Base-by-base conservation (phyloP, 306 rosid genomes). In the Glycine soja region DNA sequence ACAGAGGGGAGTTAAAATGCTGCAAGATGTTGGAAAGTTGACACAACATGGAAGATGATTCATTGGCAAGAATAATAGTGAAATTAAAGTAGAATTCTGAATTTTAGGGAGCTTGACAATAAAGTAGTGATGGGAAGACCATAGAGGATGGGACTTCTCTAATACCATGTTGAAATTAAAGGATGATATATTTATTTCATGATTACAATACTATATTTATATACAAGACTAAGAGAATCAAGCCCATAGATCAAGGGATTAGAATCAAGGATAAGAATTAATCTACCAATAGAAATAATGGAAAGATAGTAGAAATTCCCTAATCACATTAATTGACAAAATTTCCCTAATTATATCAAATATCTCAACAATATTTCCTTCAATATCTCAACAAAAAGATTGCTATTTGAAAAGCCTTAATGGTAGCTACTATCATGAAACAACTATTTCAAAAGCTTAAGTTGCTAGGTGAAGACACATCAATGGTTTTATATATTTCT, bases 371-470 rank as follows among this genome's bases (percentile, higher is more conserved):
- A 54, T 54, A 54, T 54, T 15, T 54, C 61, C 30, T 30, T 14
- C 30, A 15, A 56, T 18, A 56, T 15, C 63, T 58, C 64, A 7
- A 57, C 61, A 57, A 34, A 80, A 52, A 40, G 4, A 38, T 13
- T 34, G 19, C 4, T 53, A 7, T 24, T 13, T 67, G 57, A 66
- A 67, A 80, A 42, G 66, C 48, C 61, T 54, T 72, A 40, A 32
- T 3, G 47, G 78, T 56, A 32, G 70, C 66, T 62, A 66, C 52
- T 57, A 58, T 72, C 51, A 64, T 76, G 16, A 70, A 46, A 9
- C n/a, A 67, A 42, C n/a, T 16, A 16, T 16, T 3, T 4, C 15
- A 68, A 43, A 67, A n/a, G 71, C 12, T 66, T 38, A 40, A 65
- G 48, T 13, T 38, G 34, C 52, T 42, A 66, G 7, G 4, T 42